Conservation (phyloP, 2,329 filamentous ascomycete species). For the Harringtonia lauricola region DNA sequence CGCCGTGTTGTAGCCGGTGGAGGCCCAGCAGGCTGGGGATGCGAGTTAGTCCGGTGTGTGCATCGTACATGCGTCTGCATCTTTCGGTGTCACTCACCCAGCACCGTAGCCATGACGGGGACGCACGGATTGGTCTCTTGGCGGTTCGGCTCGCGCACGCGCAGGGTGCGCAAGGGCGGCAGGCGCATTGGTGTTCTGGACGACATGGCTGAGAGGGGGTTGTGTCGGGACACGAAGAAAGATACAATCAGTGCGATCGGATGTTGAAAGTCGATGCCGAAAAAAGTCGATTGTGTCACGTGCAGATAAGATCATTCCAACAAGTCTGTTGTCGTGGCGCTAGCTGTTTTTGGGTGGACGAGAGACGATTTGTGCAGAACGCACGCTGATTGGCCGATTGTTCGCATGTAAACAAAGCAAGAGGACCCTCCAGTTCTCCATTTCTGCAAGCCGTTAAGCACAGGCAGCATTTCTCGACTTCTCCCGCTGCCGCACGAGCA, state of each 20-base stretch:
- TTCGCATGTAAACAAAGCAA: conserved; percentile 11
- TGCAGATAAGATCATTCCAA: too few relatives aligned
- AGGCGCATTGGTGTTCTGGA: conserved; percentile 43
- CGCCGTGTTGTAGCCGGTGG: conserved; percentile 54
- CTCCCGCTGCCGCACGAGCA: too few relatives aligned
- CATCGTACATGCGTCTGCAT: not conserved
- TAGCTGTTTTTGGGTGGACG: not conserved
- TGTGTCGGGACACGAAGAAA: not conserved
- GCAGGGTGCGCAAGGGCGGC: conserved; percentile 42
- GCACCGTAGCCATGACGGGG: conserved; percentile 44
- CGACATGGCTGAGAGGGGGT: conserved; percentile 24
- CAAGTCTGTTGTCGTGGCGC: not conserved
- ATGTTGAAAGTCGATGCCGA: too few relatives aligned
- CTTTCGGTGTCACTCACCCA: conserved; percentile 28
- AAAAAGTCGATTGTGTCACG: too few relatives aligned
- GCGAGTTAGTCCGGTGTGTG: not conserved
- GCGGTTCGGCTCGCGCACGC: conserved; percentile 42
- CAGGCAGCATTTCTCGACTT: too few relatives aligned
- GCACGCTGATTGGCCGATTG: conserved; percentile 4
- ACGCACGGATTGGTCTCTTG: conserved; percentile 41
- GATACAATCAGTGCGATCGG: too few relatives aligned
- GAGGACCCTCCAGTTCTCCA: not conserved
- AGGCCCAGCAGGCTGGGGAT: conserved; percentile 68
- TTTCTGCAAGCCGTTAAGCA: too few relatives aligned
- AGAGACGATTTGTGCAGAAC: not conserved